Conservation (phyloP, 768 basidiomycete species). For the Imleria badia region DNA sequence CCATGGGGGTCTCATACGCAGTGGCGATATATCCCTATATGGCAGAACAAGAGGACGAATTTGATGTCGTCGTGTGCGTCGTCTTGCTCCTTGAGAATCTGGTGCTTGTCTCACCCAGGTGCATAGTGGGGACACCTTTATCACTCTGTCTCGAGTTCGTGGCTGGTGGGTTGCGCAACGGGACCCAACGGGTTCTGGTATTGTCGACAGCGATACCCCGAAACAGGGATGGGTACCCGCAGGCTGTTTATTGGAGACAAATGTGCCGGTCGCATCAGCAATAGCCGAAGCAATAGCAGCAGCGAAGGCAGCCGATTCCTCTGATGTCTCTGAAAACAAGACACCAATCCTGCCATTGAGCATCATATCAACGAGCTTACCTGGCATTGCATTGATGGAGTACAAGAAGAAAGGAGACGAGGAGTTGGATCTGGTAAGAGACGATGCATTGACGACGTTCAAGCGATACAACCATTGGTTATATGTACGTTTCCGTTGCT, state of each 20-base stretch:
- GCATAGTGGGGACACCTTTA: slow-evolving; percentile 84
- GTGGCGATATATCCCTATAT: slow-evolving; percentile 99
- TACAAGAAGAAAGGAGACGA: slow-evolving; percentile 93
- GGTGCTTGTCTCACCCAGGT: slow-evolving; percentile 3
- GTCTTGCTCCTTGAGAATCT: background rate
- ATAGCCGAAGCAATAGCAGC: slow-evolving; percentile 78
- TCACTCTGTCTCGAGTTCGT: slow-evolving; percentile 89
- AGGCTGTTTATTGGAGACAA: slow-evolving; percentile 92
- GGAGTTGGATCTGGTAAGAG: slow-evolving; percentile 85
- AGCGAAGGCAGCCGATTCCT: slow-evolving; percentile 46
- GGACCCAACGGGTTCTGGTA: slow-evolving; percentile 82
- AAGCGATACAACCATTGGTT: slow-evolving; percentile 99
- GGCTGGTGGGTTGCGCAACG: slow-evolving; percentile 99
- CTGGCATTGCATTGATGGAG: slow-evolving; percentile 95
- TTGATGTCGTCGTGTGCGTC: slow-evolving; percentile 92
- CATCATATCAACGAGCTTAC: slow-evolving; percentile 97
- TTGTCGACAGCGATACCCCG: slow-evolving; percentile 70
- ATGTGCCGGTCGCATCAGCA: slow-evolving; percentile 84
- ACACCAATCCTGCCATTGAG: slow-evolving; percentile 86
- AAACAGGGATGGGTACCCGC: slow-evolving; percentile 98
- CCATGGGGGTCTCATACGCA: slow-evolving; percentile 79
- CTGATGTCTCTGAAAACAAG: slow-evolving; percentile 43
- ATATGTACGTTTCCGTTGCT: slow-evolving; percentile 53
- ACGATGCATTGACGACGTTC: slow-evolving; percentile 87
- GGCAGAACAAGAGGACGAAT: slow-evolving; percentile 98